Evolutionary conservation across 1,284 basidiomycete genomes (phyloP).

Genomic region (Ganoderma meredithae): DNA sequence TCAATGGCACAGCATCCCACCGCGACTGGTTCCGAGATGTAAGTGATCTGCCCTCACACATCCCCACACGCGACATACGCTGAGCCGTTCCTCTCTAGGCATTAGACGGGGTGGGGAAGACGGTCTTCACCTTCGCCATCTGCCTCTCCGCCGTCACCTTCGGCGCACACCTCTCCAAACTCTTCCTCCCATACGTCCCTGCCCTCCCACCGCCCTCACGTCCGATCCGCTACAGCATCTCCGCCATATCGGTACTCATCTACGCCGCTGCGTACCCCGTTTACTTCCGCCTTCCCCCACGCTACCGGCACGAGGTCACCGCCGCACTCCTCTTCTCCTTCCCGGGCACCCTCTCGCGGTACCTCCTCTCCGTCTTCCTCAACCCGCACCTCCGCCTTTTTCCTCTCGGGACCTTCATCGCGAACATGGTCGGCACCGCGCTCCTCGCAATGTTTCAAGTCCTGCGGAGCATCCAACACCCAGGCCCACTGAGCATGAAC

Average conservation of each 20-base stretch:
- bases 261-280: slow-evolving; percentile 77
- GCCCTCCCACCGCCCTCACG: slow-evolving; percentile 48
- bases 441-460: slow-evolving; percentile 78
- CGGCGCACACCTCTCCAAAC: slow-evolving; percentile 61
- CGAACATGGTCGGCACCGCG: slow-evolving; percentile 86
- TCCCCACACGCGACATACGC: not conserved
- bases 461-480: slow-evolving; percentile 62
- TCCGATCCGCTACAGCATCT: slow-evolving; percentile 53
- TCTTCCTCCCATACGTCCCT: slow-evolving; percentile 51
- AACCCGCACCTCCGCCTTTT: slow-evolving; percentile 73
- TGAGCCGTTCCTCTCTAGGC: slow-evolving; percentile 57
- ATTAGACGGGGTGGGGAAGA: slow-evolving; percentile 85
- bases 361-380: slow-evolving; percentile 75
- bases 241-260: slow-evolving; percentile 56
- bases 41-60: slow-evolving; percentile 43
- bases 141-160: slow-evolving; percentile 71
- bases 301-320: slow-evolving; percentile 81
- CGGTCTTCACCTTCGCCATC: slow-evolving; percentile 80
- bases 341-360: slow-evolving; percentile 89
- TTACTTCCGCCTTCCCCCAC: slow-evolving; percentile 78
- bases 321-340: slow-evolving; percentile 92
- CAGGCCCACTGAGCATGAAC: slow-evolving; percentile 49
- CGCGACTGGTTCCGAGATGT: slow-evolving; percentile 84
- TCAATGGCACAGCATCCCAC: slow-evolving; percentile 66
- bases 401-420: slow-evolving; percentile 89